Evolutionary conservation across 805 yeast genomes (phyloP).

Genomic region (Maudiozyma pseudohumilis): DNA sequence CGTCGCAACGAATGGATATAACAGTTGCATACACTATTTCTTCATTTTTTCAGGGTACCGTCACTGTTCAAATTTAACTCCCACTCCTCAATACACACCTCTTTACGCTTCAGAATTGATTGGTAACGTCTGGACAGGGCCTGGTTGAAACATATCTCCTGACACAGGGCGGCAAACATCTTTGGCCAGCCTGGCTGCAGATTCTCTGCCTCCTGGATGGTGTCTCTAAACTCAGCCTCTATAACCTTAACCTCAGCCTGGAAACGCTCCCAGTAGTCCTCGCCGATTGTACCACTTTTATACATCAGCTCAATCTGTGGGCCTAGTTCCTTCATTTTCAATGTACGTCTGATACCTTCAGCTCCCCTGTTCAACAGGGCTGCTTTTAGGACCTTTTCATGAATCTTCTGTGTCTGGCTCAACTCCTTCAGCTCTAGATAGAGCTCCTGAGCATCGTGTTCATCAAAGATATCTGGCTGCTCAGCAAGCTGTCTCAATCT

Average conservation of each 20-base stretch:
- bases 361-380: constrained; percentile 66
- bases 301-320: constrained; percentile 60
- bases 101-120: constrained; percentile 33
- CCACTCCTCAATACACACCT: constrained; percentile 24
- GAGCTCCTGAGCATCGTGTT: constrained; percentile 54
- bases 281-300: constrained; percentile 86
- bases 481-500: constrained; percentile 39
- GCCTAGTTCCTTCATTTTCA: constrained; percentile 72
- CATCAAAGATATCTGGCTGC: constrained; percentile 65
- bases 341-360: constrained; percentile 75
- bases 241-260: constrained; percentile 67
- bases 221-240: constrained; percentile 70
- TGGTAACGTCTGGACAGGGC: constrained; percentile 69
- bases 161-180: constrained; percentile 63
- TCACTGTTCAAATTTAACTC: constrained; percentile 23
- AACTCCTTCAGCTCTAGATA: constrained; percentile 48
- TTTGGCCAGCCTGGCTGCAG: constrained; percentile 75
- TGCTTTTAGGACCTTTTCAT: constrained; percentile 67
- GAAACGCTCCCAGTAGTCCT: constrained; percentile 73
- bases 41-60: constrained; percentile 20
- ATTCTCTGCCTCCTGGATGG: constrained; percentile 63
- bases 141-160: constrained; percentile 86
- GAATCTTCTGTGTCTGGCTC: constrained; percentile 32
- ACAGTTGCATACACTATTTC: too few species aligned
- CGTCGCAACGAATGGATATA: too few species aligned